Base-by-base conservation (phyloP, 2,329 filamentous ascomycete species). In the Pseudogymnoascus sp. region DNA sequence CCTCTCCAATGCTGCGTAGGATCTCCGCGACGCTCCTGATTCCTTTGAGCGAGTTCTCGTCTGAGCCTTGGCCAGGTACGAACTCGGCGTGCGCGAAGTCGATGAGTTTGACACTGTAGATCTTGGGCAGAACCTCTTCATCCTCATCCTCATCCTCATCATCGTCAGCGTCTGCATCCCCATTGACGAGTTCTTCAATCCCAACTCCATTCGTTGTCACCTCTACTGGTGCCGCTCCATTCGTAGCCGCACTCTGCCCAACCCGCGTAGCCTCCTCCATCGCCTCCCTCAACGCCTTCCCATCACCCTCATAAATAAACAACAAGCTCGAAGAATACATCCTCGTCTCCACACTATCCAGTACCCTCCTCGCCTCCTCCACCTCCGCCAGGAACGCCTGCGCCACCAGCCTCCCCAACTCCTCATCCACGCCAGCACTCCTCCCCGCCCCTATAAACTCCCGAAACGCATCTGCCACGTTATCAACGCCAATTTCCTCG, bases 1-100 rank as follows among this genome's bases (percentile, higher is more conserved):
- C 50, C 28, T 56, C 50, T 34, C n/a, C n/a, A 21, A 56, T 56
- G 50, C 10, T 36, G 50, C 50, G 50, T 69, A 97, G 87, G 31
- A 97, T 87, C 65, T 81, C 80, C 61, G 84, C 80, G 38, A 93
- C 78, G 72, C 83, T 93, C 72, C 86, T 81, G 66, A 97, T 84
- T 0, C 93, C 93, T 37, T 79, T 78, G 34, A 97, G 79, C 12
- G 84, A 78, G 72, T 97, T 97, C 76, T 96, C 88, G 73, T 99
- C 95, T 0, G 89, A 88, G 0, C 93, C 93, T 70, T 89, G 77
- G 1, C 91, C 91, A 0, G 90, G 89, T 1, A 86, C 89, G 87
- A 70, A 97, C 60, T 81, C 78, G 10, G 95, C 95, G 75, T 99
- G 95, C 1, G 95, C 95, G 81, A 99, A 99, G 75, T 99, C 95